These are phyloP conservation scores for Kodamaea ohmeri DNA, from an alignment of 1,139 yeast genomes.

Conservation along the genomic window DNA sequence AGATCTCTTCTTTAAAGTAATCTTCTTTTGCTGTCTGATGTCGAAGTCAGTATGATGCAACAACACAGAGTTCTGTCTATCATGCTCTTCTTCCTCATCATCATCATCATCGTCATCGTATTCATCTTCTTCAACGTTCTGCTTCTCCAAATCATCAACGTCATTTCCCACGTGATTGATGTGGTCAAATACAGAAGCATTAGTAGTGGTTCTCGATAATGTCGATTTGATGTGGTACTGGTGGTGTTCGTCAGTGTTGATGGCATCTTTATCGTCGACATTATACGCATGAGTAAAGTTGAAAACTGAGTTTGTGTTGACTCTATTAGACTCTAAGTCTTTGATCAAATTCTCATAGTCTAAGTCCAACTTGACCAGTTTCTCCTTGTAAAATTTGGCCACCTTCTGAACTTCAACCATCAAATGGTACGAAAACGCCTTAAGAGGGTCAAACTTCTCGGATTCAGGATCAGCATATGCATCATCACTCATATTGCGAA, in stretches of 20 bases:
- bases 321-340: slow-evolving; percentile 33
- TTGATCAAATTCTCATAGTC: slow-evolving; percentile 46
- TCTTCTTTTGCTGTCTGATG: slow-evolving; percentile 50
- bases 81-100: slow-evolving; percentile 40
- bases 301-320: slow-evolving; percentile 31
- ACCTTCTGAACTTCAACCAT: slow-evolving; percentile 56
- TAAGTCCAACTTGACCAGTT: slow-evolving; percentile 46
- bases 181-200: slow-evolving; percentile 29
- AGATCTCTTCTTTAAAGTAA: slow-evolving; percentile 67
- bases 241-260: slow-evolving; percentile 22
- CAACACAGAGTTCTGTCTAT: slow-evolving; percentile 37
- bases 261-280: slow-evolving; percentile 18
- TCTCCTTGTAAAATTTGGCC: slow-evolving; percentile 49
- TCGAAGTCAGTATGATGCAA: slow-evolving; percentile 47
- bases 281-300: slow-evolving; percentile 28
- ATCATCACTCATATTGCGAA: slow-evolving; percentile 5
- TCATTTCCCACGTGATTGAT: slow-evolving; percentile 26
- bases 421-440: slow-evolving; percentile 49
- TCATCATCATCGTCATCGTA: slow-evolving; percentile 39
- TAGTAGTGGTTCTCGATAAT: slow-evolving; percentile 29
- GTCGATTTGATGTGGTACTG: slow-evolving; percentile 26
- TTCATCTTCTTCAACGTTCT: slow-evolving; percentile 16
- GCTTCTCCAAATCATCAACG: slow-evolving; percentile 17
- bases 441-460: slow-evolving; percentile 41
- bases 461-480: slow-evolving; percentile 20